A percentile compares a stretch with the other conserved stretches of the same genome.
Conservation (phyloP, 2,329 filamentous ascomycete species). For the Verticillium nubilum region DNA sequence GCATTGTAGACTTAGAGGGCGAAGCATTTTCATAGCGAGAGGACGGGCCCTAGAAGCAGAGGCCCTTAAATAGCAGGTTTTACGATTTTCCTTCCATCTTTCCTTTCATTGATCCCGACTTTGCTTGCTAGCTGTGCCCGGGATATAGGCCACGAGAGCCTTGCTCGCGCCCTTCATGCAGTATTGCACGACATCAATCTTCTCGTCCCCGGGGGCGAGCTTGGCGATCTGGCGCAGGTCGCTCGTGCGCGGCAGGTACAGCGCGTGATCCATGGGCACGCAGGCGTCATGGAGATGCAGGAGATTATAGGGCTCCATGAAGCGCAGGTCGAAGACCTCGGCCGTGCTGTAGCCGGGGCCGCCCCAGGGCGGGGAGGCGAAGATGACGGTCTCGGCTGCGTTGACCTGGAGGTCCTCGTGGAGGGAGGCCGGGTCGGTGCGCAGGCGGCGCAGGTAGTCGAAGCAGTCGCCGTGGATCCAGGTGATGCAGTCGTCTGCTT, state of each 20-base stretch:
- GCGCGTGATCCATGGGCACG: constrained; percentile 52
- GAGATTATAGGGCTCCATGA: constrained; percentile 84
- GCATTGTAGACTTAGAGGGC: constrained; percentile 34
- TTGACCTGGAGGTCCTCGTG: constrained; percentile 35
- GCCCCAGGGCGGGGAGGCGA: constrained; percentile 57
- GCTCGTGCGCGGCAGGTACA: constrained; percentile 83
- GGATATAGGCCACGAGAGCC: constrained; percentile 61
- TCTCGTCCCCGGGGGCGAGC: constrained; percentile 42
- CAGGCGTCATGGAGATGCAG: constrained; percentile 58
- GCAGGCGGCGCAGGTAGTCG: constrained; percentile 52
- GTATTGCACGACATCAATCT: constrained; percentile 79
- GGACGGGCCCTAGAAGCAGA: not conserved
- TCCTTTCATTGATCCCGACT: too few relatives aligned
- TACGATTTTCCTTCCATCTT: not conserved
- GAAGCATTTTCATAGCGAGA: not conserved
- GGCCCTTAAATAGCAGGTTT: not conserved
- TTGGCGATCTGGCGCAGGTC: constrained; percentile 73
- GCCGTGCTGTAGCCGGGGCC: constrained; percentile 50
- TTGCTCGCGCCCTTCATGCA: constrained; percentile 89
- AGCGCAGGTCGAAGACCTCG: constrained; percentile 73
- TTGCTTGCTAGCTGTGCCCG: constrained; percentile 18
- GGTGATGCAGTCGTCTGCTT: constrained; percentile 65
- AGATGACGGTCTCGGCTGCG: constrained; percentile 37
- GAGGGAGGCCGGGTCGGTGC: constrained; percentile 28
- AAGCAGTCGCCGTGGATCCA: constrained; percentile 90